Base-by-base conservation (phyloP, 805 yeast species). In the Spathaspora passalidarum region DNA sequence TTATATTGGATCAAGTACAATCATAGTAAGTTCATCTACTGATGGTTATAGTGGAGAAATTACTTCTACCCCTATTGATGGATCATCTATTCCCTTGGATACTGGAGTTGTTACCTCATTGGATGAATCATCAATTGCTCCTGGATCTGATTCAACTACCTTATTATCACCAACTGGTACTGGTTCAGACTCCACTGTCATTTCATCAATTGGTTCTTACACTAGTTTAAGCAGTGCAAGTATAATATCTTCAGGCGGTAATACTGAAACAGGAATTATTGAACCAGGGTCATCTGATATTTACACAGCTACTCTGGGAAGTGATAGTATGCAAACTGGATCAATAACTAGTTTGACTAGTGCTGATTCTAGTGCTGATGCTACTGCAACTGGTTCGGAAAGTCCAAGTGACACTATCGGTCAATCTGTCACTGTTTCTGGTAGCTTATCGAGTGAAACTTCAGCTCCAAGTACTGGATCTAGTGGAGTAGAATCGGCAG, bases 41-140 rank as follows among this genome's bases (percentile, higher is more conserved):
- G 40, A 25, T 3, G 43, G 21, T 13, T 42, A n/a, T n/a, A n/a
- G n/a, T n/a, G 11, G 18, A 8, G 40, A 39, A 8, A 25, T 42
- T 40, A 51, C 46, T 41, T 38, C 42, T 10, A 48, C 49, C 13
- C 23, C 26, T 6, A 10, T 11, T n/a, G 20, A 23, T 37, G 38
- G 18, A 8, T 32, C 44, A 19, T 5, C 38, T 18, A 19, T 18
- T 19, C 2, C 9, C 2, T 26, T 41, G 20, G 36, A 29, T n/a
- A 11, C 37, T 8, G n/a, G 26, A 14, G 23, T 11, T 22, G 25
- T 21, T 41, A 40, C 11, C n/a, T 11, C 42, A 37, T 14, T 17
- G 19, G 23, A 18, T 26, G 25, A 13, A 20, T 17, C 45, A 21
- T 4, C 16, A 6, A 5, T 16, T n/a, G n/a, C n/a, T n/a, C n/a